Percentiles rank a stretch among this genome's conserved stretches.
Evolutionary conservation across 2,329 filamentous ascomycete genomes (phyloP).

Genomic region (Conoideocrella luteorostrata): DNA sequence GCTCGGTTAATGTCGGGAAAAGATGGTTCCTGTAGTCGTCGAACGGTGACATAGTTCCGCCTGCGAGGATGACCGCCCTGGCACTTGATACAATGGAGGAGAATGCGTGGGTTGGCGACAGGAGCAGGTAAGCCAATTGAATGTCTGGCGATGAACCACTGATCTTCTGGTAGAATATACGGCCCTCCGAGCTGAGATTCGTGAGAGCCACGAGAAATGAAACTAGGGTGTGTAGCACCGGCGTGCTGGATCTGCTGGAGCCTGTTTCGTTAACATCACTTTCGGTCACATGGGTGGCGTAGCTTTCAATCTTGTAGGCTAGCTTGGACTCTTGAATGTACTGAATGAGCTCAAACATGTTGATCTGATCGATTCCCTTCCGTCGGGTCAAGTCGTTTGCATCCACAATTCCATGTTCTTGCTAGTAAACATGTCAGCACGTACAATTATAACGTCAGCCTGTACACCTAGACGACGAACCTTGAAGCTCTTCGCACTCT

Average conservation of each 20-base stretch:
- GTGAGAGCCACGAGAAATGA: constrained; percentile 74
- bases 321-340: constrained; percentile 91
- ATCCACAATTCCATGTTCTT: constrained; percentile 61
- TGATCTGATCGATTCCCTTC: constrained; percentile 92
- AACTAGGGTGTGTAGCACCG: constrained; percentile 48
- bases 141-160: constrained; percentile 37
- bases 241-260: constrained; percentile 26
- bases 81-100: constrained; percentile 79
- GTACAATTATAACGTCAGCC: too few relatives aligned
- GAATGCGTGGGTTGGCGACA: constrained; percentile 90
- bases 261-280: constrained; percentile 20
- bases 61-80: constrained; percentile 81
- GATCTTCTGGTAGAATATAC: constrained; percentile 55
- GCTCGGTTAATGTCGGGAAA: constrained; percentile 63
- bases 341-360: constrained; percentile 78
- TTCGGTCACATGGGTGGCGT: constrained; percentile 56
- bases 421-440: constrained; percentile 13
- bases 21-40: constrained; percentile 82
- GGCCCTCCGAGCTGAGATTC: constrained; percentile 70
- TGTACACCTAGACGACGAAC: too few relatives aligned
- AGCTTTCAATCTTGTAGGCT: constrained; percentile 90
- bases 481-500: constrained; percentile 42
- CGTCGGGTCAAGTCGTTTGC: constrained; percentile 67
- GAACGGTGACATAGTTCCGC: constrained; percentile 97
- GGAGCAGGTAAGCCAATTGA: constrained; percentile 73